These are phyloP conservation scores for Zanthoxylum bungeanum DNA, from an alignment of 345 rosid genomes.

Conservation along the genomic window DNA sequence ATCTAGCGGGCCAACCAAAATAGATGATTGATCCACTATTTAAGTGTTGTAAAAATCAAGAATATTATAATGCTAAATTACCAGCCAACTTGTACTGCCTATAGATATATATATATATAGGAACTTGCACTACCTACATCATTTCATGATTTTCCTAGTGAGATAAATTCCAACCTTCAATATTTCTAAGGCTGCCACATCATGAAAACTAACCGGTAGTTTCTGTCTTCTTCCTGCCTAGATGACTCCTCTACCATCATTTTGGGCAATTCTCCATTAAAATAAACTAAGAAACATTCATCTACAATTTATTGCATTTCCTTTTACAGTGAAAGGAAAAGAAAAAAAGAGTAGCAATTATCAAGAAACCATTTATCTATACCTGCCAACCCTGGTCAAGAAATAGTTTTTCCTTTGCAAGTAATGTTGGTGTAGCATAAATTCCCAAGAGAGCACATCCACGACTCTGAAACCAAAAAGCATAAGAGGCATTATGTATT, in stretches of 20 bases:
- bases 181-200: neutral
- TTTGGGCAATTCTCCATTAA: neutral
- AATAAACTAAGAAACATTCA: neutral
- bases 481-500: neutral
- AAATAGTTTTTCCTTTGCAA: conserved; percentile 80
- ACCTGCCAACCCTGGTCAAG: conserved; percentile 97
- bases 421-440: conserved; percentile 78
- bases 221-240: neutral
- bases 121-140: neutral
- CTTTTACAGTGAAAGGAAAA: neutral
- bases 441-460: conserved; percentile 91
- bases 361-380: conserved; percentile 6
- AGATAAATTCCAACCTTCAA: neutral
- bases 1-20: neutral
- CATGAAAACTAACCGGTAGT: neutral
- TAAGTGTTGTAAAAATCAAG: too few species aligned
- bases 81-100: neutral
- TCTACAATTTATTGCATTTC: neutral
- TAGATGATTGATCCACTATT: neutral
- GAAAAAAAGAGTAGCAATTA: neutral
- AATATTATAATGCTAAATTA: neutral
- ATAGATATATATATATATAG: too few species aligned
- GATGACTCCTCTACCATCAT: conserved; percentile 1
- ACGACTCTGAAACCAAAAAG: conserved; percentile 66
- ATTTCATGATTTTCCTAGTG: neutral